phyloP scores from a whole-genome alignment of 176 grass and related monocot species.

The Aegilops speltoides region DNA sequence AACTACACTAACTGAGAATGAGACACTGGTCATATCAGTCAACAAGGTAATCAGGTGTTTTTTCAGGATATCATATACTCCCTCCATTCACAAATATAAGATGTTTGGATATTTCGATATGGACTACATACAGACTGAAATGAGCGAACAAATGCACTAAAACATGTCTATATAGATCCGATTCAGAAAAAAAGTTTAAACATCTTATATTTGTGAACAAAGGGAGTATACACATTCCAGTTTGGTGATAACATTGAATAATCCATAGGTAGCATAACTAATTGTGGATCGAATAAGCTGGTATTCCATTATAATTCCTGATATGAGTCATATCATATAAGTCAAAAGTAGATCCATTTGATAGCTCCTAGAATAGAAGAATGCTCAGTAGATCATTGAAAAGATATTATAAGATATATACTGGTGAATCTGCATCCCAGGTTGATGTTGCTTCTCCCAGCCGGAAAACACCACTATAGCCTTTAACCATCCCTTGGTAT shows the following conservation, averaged over 20 bases:
- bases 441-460: conserved; percentile 98
- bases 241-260: not conserved
- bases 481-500: conserved; percentile 96
- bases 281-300: conserved; percentile 20
- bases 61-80: not conserved
- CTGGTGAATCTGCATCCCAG: conserved; percentile 98
- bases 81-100: too few species aligned
- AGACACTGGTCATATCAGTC: not conserved
- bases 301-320: not conserved
- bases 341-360: not conserved
- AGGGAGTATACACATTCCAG: not conserved
- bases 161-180: too few species aligned
- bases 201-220: not conserved
- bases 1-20: not conserved
- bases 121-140: too few species aligned
- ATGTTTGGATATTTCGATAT: too few species aligned
- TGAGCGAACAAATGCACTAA: too few species aligned
- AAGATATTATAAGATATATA: conserved; percentile 37
- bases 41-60: not conserved
- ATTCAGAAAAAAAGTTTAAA: too few species aligned
- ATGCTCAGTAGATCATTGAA: not conserved
- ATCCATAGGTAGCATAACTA: not conserved
- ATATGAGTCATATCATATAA: conserved; percentile 2
- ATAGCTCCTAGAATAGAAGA: not conserved
- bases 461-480: conserved; percentile 86